A percentile compares a stretch with the other conserved stretches of the same genome.
phyloP scores from a whole-genome alignment of 257 asterid genomes.

The Nicotiana paniculata region DNA sequence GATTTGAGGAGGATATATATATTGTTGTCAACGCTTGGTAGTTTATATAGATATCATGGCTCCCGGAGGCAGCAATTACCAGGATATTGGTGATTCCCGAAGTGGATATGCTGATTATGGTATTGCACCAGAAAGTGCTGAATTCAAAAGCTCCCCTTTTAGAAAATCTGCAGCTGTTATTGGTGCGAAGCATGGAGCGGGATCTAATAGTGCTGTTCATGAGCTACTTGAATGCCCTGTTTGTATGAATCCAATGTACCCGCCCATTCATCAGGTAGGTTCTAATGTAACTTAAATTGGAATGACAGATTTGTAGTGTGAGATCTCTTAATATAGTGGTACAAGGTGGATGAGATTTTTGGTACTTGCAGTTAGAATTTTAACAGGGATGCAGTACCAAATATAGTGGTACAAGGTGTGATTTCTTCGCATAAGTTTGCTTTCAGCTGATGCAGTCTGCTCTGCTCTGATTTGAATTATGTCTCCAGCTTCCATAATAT shows the following conservation, averaged over 20 bases:
- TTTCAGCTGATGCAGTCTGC: no score
- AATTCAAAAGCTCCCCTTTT: constrained; percentile 34
- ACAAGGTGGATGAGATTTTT: background rate
- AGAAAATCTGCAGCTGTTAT: constrained; percentile 32
- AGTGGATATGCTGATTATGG: constrained; percentile 29
- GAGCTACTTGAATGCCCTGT: constrained; percentile 78
- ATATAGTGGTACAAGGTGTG: no score
- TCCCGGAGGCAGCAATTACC: constrained; percentile 46
- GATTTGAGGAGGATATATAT: constrained; percentile 8
- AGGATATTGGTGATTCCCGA: constrained; percentile 32
- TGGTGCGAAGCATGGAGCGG: constrained; percentile 35
- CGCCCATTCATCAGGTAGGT: constrained; percentile 78
- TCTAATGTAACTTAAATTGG: constrained; percentile 9
- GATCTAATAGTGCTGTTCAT: constrained; percentile 56
- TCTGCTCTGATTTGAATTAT: no score
- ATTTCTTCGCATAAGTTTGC: no score
- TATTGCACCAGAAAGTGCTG: constrained; percentile 43
- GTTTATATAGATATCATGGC: constrained; percentile 25
- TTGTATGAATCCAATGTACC: constrained; percentile 63
- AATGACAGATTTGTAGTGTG: background rate
- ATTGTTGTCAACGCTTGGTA: constrained; percentile 16
- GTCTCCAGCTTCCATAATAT: no score
- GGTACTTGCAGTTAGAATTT: background rate
- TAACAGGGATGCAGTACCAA: background rate
- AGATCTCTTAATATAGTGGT: background rate